Percentiles rank a stretch among this genome's conserved stretches.
Conservation (phyloP, 352 stramenopile genomes). For the Phytophthora melonis region DNA sequence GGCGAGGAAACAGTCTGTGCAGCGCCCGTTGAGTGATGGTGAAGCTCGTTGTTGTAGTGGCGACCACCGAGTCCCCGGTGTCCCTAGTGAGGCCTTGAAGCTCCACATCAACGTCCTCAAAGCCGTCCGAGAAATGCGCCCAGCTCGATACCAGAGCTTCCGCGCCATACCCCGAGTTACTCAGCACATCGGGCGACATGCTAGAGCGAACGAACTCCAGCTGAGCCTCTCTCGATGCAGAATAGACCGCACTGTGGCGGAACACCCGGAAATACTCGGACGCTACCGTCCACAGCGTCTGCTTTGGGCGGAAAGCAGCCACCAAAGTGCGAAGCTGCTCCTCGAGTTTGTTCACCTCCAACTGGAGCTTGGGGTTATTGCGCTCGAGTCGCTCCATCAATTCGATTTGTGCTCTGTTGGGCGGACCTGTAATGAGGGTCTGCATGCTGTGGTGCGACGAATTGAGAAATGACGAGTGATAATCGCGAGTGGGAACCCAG, state of each 20-base stretch:
- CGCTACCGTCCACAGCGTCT: not conserved
- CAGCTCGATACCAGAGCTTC: not conserved
- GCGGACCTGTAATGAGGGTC: too few species aligned
- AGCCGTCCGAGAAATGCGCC: not conserved
- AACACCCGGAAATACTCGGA: not conserved
- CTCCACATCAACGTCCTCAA: not conserved
- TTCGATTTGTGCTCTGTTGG: not conserved
- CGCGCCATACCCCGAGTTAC: not conserved
- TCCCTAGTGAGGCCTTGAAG: not conserved
- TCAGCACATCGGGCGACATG: not conserved
- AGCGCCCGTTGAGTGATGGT: not conserved
- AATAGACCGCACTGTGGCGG: not conserved
- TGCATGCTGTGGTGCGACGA: too few species aligned
- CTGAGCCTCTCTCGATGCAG: not conserved
- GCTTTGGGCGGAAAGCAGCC: not conserved
- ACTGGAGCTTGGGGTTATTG: not conserved
- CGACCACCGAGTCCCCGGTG: not conserved
- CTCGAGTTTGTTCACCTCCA: not conserved
- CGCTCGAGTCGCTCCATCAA: not conserved
- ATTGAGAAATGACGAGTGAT: too few species aligned
- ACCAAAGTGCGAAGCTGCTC: not conserved
- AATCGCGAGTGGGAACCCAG: too few species aligned
- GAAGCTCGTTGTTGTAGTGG: not conserved
- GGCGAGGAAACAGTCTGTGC: not conserved
- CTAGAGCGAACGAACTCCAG: not conserved